Percentiles rank a stretch among this genome's conserved stretches.
These are phyloP conservation scores for Solanum aculeatissimum DNA, from an alignment of 305 asterid species.

Conservation along the genomic window DNA sequence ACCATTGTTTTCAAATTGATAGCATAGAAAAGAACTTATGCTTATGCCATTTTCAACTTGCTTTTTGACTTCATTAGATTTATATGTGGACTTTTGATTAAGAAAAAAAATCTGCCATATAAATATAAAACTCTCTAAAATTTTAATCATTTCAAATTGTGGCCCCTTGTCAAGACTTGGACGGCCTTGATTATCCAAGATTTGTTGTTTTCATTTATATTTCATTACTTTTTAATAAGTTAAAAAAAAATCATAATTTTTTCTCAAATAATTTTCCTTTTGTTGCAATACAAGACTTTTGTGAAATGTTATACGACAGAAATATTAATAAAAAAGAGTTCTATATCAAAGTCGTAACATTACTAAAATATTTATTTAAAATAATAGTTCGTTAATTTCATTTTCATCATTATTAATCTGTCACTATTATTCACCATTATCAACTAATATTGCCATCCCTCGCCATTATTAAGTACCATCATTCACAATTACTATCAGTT, in stretches of 20 bases:
- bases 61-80: not conserved
- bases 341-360: not conserved
- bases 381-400: not conserved
- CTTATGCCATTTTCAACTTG: not conserved
- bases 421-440: not conserved
- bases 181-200: not conserved
- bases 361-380: not conserved
- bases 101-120: not conserved
- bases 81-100: not conserved
- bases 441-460: not conserved
- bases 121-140: not conserved
- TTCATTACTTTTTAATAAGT: not conserved
- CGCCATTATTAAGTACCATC: not conserved
- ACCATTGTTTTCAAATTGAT: not conserved
- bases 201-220: not conserved
- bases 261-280: not conserved
- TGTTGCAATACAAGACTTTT: not conserved
- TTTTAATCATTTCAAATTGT: not conserved
- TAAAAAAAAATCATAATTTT: not conserved
- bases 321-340: not conserved
- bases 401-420: accelerated
- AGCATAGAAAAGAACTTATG: not conserved
- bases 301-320: not conserved
- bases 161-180: not conserved
- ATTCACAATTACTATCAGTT: not conserved